phyloP scores from a whole-genome alignment of 495 filamentous ascomycete species.

The Endocarpon pusillum region DNA sequence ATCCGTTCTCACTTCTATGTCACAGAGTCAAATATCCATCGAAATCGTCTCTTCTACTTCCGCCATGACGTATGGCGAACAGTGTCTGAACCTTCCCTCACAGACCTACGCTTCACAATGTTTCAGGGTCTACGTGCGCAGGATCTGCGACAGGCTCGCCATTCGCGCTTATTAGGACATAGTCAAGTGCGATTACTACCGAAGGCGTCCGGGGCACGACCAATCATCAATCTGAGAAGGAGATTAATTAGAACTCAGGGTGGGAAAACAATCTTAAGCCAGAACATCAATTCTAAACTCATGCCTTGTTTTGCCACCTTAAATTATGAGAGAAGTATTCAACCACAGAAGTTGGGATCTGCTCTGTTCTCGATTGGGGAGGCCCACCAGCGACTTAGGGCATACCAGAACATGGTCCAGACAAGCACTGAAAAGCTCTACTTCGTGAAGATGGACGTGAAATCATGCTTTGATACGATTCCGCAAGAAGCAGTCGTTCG shows the following conservation, averaged over 20 bases:
- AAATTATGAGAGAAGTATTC: slow-evolving; percentile 52
- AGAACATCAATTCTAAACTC: slow-evolving; percentile 69
- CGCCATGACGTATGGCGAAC: slow-evolving; percentile 81
- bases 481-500: slow-evolving; percentile 58
- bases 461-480: slow-evolving; percentile 89
- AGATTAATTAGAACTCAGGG: slow-evolving; percentile 33
- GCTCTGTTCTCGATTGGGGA: slow-evolving; percentile 69
- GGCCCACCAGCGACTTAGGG: slow-evolving; percentile 56
- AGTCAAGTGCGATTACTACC: slow-evolving; percentile 70
- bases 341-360: slow-evolving; percentile 49
- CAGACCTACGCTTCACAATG: slow-evolving; percentile 50
- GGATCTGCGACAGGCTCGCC: slow-evolving; percentile 39
- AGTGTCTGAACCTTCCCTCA: slow-evolving; percentile 55
- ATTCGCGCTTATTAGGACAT: slow-evolving; percentile 47
- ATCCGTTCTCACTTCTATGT: slow-evolving; percentile 82
- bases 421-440: slow-evolving; percentile 28
- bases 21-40: slow-evolving; percentile 70
- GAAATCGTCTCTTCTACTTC: slow-evolving; percentile 80
- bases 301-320: slow-evolving; percentile 60
- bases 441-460: slow-evolving; percentile 85
- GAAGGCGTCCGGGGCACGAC: slow-evolving; percentile 51
- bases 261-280: slow-evolving; percentile 37
- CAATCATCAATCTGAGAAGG: slow-evolving; percentile 72
- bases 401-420: slow-evolving; percentile 34
- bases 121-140: slow-evolving; percentile 59